Base-by-base conservation (phyloP, 345 rosid species). In the Salix exigua region DNA sequence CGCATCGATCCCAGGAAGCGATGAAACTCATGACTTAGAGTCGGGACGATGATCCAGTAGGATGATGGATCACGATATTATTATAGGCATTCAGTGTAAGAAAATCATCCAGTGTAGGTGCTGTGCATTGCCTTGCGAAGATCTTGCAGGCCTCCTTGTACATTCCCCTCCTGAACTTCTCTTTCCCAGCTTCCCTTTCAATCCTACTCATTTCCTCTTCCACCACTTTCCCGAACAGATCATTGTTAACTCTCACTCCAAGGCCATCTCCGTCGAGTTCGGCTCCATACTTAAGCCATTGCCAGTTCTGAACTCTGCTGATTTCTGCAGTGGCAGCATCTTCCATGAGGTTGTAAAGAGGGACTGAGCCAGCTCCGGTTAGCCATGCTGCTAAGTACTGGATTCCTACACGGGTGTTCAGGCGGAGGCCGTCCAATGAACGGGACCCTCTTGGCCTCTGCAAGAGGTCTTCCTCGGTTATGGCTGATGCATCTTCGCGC, bases 271-370 rank as follows among this genome's bases (percentile, higher is more conserved):
- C 97, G 6, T 93, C 87, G 66, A 96, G 61, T 42, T 93, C 97
- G 73, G 78, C 98, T 51, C 84, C 91, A 30, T 92, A 87, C 82
- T 90, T 93, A 12, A 96, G 85, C 98, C 99, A 93, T 65, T 93
- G 97, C 99, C 98, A 93, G 72, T 91, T 93, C 80, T 92, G 97
- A 6, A 92, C 98, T 42, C 98, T 80, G 88, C 95, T 96, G 61
- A 96, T 96, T 91, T 96, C 98, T 0, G 97, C 97, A 2, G 98
- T 93, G 1, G 99, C 98, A 0, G 97, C 99, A 26, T 96, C 99
- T 85, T 93, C 98, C 99, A 92, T 92, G 28, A 96, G 89, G 87
- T 90, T 96, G 80, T 93, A 96, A 17, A 96, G 92, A 28, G 98
- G 97, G 26, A 93, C 98, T 4, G 98, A 92, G 1, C 98, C 99